Base-by-base conservation (phyloP, 768 basidiomycete species). In the Suillus weaverae region DNA sequence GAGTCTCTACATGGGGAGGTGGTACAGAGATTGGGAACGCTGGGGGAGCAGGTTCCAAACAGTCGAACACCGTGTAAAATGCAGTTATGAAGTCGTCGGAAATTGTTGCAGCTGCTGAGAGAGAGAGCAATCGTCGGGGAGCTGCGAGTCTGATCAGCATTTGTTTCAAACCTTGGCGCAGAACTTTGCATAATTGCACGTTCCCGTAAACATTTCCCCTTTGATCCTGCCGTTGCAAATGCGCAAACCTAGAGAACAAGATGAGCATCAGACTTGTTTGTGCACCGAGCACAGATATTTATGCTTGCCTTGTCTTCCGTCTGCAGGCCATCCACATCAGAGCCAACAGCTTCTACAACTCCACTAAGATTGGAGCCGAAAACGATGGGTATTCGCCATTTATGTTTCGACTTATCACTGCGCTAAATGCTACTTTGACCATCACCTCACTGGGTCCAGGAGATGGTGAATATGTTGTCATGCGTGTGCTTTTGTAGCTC, bases 1-100 rank as follows among this genome's bases (percentile, higher is more conserved):
- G 78, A 1, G 67, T 69, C 22, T 72, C 63, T 2, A 75, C 72
- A 26, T 72, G 64, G 30, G 74, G 72, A 16, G 81, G 79, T 26
- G 75, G 35, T 0, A 64, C 63, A 0, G 70, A 62, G 0, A 74
- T 66, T 1, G 81, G 79, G 63, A 80, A 77, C 4, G 71, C 69
- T 1, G 70, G 55, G 10, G 74, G 36, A 13, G 81, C 80, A 30
- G 83, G 70, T 7, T 69, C 72, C 18, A 84, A 70, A 46, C 78
- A 43, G 53, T 75, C 76, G 67, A 81, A 81, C 8, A 83, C 64
- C 7, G 80, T 79, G 68, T 77, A 78, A 63, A 78, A 81, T 2
- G 80, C 76, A 26, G 77, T 79, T 57, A 81, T 75, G 57, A 80
- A 81, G 68, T 81, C 80, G 66, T 81, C 81, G 14, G 82, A 80